Evolutionary conservation across 495 filamentous ascomycete genomes (phyloP).

Genomic region (Aspergillus nidulans): DNA sequence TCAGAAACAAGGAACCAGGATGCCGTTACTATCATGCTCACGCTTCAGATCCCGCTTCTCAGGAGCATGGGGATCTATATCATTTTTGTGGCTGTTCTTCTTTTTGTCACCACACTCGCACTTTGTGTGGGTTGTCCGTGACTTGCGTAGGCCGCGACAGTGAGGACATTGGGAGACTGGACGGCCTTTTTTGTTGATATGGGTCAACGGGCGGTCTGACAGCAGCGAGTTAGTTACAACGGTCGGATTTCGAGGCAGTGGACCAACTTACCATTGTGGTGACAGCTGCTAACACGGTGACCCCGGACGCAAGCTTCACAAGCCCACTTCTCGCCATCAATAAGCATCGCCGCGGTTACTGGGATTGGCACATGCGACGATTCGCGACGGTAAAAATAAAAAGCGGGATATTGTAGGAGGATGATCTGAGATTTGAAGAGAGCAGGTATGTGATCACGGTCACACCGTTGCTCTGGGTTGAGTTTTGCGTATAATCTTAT

Average conservation of each 20-base stretch:
- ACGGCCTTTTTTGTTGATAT: constrained; percentile 98
- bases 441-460: constrained; percentile 3
- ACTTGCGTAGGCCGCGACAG: constrained; percentile 95
- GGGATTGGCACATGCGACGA: constrained; percentile 43
- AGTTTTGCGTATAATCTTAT: constrained; percentile 8
- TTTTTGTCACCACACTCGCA: constrained; percentile 96
- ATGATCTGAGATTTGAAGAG: constrained; percentile 19
- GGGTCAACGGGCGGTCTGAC: constrained; percentile 85
- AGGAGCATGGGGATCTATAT: constrained; percentile 56
- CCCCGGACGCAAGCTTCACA: constrained; percentile 93
- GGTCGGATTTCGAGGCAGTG: constrained; percentile 16
- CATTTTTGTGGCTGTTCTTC: constrained; percentile 57
- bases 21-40: constrained; percentile 48
- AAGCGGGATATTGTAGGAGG: constrained; percentile 11
- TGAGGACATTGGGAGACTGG: constrained; percentile 98
- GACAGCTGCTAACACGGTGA: constrained; percentile 91
- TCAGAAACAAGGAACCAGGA: constrained; percentile 33
- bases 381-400: constrained; percentile 29
- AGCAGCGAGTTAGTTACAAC: constrained; percentile 10
- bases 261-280: constrained; percentile 71
- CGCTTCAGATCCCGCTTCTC: constrained; percentile 55
- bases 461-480: constrained; percentile 6
- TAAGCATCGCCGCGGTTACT: constrained; percentile 63
- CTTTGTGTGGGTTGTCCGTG: constrained; percentile 89
- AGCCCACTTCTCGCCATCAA: constrained; percentile 84